phyloP scores from a whole-genome alignment of 768 basidiomycete species.

The Sporobolomyces pararoseus region DNA sequence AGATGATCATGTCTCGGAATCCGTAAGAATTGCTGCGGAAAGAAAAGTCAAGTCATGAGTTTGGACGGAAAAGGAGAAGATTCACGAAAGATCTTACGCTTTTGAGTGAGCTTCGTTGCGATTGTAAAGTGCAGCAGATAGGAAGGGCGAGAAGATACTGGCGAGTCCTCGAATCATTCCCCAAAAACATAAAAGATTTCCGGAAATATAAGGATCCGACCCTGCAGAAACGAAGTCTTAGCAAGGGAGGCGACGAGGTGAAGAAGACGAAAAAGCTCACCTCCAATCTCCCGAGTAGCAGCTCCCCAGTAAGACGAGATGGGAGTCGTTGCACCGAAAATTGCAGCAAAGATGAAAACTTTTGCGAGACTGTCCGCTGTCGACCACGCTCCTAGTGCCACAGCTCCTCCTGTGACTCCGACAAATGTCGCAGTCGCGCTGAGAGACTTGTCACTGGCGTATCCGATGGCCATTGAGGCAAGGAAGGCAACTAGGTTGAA shows the following conservation, averaged over 20 bases:
- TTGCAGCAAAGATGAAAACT: slow-evolving; percentile 15
- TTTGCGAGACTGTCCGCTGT: not conserved
- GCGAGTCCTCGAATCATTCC: slow-evolving; percentile 28
- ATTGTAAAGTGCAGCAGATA: slow-evolving; percentile 21
- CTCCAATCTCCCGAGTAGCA: slow-evolving; percentile 4
- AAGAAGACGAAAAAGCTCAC: too few species aligned
- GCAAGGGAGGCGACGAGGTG: too few species aligned
- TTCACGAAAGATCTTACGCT: slow-evolving; percentile 16
- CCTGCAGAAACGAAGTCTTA: too few species aligned
- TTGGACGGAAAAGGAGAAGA: not conserved
- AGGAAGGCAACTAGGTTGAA: slow-evolving; percentile 21
- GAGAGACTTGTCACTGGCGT: slow-evolving; percentile 7
- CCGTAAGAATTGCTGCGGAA: not conserved
- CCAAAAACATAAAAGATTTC: slow-evolving; percentile 12
- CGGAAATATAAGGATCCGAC: slow-evolving; percentile 13
- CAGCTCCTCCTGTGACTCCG: slow-evolving; percentile 8
- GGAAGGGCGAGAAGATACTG: slow-evolving; percentile 15
- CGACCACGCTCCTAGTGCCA: slow-evolving; percentile 10
- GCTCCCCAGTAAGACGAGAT: slow-evolving; percentile 18
- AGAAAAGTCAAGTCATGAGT: not conserved
- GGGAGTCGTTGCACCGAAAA: slow-evolving; percentile 17
- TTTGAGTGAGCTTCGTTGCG: not conserved
- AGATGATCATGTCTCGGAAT: slow-evolving; percentile 28
- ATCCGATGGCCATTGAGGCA: slow-evolving; percentile 19
- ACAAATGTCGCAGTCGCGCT: not conserved